phyloP scores from a whole-genome alignment of 108 stramenopile genomes.

The Cyclotella distinguenda region DNA sequence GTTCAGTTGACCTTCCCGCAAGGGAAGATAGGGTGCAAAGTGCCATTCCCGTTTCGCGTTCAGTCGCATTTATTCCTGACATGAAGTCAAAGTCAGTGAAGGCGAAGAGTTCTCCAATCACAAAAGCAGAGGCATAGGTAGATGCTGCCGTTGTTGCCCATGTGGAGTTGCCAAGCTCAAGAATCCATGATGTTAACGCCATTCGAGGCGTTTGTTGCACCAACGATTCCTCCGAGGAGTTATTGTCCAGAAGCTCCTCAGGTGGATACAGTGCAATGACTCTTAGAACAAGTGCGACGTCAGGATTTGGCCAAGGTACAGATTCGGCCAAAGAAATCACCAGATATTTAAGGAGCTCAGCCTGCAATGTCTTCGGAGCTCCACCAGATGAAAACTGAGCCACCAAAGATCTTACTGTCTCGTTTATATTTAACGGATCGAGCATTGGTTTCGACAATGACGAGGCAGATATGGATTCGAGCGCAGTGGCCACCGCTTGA shows the following conservation, averaged over 20 bases:
- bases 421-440: constrained; percentile 17
- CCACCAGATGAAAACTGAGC: constrained; percentile 43
- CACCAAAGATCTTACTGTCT: constrained; percentile 25
- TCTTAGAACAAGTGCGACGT: constrained; percentile 41
- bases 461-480: constrained; percentile 13
- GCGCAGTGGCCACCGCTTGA: constrained; percentile 27
- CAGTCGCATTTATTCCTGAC: constrained; percentile 26
- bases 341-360: constrained; percentile 28
- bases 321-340: constrained; percentile 25
- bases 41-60: constrained; percentile 40
- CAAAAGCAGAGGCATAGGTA: constrained; percentile 51
- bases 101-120: constrained; percentile 44
- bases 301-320: constrained; percentile 31
- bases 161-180: constrained; percentile 24
- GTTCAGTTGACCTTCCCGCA: constrained; percentile 38
- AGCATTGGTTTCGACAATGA: not conserved
- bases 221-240: not conserved
- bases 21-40: constrained; percentile 27
- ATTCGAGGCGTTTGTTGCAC: constrained; percentile 21
- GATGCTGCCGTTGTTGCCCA: constrained; percentile 46
- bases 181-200: constrained; percentile 39
- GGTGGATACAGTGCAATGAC: constrained; percentile 51
- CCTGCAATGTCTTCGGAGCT: constrained; percentile 44
- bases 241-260: constrained; percentile 25
- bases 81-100: constrained; percentile 51